phyloP scores from a whole-genome alignment of 495 filamentous ascomycete genomes.

The Aspergillus ostianus region DNA sequence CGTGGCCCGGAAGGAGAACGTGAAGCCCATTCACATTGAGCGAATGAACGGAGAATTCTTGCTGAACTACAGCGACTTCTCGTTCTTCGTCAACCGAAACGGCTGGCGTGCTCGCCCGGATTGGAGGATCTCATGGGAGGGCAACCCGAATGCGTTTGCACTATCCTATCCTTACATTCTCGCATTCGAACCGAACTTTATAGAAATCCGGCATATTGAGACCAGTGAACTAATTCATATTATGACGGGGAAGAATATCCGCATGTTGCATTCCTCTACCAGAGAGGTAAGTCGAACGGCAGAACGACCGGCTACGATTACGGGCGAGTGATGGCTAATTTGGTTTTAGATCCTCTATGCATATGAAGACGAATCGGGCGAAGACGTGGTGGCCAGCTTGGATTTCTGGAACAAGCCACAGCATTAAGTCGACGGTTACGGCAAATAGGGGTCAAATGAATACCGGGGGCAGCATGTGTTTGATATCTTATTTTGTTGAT shows the following conservation, averaged over 20 bases:
- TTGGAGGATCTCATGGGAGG: slow-evolving; percentile 98
- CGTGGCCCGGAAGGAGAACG: slow-evolving; percentile 85
- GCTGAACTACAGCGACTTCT: slow-evolving; percentile 96
- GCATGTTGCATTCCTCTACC: slow-evolving; percentile 94
- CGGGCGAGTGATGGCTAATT: slow-evolving; percentile 9
- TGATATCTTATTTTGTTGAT: slow-evolving; percentile 15
- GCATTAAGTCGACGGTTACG: slow-evolving; percentile 19
- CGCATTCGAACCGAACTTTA: slow-evolving; percentile 98
- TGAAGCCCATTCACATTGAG: slow-evolving; percentile 97
- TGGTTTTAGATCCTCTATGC: slow-evolving; percentile 78
- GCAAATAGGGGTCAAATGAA: slow-evolving; percentile 1
- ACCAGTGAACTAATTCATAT: slow-evolving; percentile 89
- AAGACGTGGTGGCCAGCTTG: slow-evolving; percentile 90
- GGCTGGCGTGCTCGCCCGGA: slow-evolving; percentile 95
- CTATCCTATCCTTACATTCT: slow-evolving; percentile 93
- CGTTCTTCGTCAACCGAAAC: slow-evolving; percentile 98
- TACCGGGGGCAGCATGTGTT: slow-evolving; percentile 11
- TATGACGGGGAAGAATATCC: slow-evolving; percentile 89
- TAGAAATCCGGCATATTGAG: slow-evolving; percentile 93
- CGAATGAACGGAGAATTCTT: slow-evolving; percentile 95
- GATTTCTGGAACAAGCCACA: slow-evolving; percentile 85
- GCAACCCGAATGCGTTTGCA: slow-evolving; percentile 84
- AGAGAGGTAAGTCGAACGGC: slow-evolving; percentile 72
- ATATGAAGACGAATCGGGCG: slow-evolving; percentile 90
- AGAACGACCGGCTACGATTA: background rate